A percentile compares a stretch with the other conserved stretches of the same genome.
These are phyloP conservation scores for Ustilago tritici DNA, from an alignment of 1,284 basidiomycete genomes.

Conservation along the genomic window DNA sequence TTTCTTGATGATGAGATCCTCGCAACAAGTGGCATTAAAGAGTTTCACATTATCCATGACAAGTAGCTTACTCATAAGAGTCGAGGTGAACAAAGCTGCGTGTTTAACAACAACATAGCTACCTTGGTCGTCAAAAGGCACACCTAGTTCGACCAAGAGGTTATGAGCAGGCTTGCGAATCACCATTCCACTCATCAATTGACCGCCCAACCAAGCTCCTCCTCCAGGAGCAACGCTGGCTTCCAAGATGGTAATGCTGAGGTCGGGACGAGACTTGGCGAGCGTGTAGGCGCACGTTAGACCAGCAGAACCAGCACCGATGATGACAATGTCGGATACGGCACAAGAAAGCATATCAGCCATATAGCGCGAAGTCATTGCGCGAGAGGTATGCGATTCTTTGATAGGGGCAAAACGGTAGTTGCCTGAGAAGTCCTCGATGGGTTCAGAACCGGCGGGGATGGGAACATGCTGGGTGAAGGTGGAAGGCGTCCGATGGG, in stretches of 20 bases:
- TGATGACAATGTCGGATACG: constrained; percentile 82
- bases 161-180: constrained; percentile 82
- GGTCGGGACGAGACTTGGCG: constrained; percentile 79
- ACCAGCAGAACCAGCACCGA: constrained; percentile 84
- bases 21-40: constrained; percentile 70
- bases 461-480: constrained; percentile 58
- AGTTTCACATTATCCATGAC: constrained; percentile 76
- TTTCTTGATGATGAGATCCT: constrained; percentile 68
- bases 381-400: constrained; percentile 63
- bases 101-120: constrained; percentile 71
- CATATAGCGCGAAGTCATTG: constrained; percentile 65
- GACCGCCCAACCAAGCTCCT: constrained; percentile 73
- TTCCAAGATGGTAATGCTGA: constrained; percentile 84
- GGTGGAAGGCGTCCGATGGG: constrained; percentile 2
- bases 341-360: constrained; percentile 70
- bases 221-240: constrained; percentile 82
- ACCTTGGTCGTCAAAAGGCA: constrained; percentile 85
- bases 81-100: constrained; percentile 77
- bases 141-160: constrained; percentile 80
- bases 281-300: constrained; percentile 80
- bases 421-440: constrained; percentile 64
- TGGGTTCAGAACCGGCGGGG: constrained; percentile 58
- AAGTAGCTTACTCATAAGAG: constrained; percentile 80
- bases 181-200: constrained; percentile 87
- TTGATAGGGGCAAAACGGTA: constrained; percentile 67